Evolutionary conservation across 495 filamentous ascomycete genomes (phyloP).

Genomic region (Penicillium chermesinum): DNA sequence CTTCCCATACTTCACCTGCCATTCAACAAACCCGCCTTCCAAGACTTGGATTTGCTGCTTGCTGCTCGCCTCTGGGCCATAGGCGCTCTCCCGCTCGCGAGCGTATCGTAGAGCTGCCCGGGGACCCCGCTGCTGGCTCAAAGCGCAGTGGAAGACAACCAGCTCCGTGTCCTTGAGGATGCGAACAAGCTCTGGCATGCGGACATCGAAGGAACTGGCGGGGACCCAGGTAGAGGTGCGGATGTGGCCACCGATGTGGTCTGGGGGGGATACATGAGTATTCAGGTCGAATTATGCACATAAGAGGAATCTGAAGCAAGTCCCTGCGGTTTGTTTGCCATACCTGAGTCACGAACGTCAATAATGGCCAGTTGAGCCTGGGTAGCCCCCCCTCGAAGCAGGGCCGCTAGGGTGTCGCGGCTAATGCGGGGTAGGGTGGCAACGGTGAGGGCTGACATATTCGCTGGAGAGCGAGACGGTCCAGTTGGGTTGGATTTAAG

Average conservation of each 20-base stretch:
- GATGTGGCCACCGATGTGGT: slow-evolving; percentile 94
- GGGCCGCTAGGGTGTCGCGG: slow-evolving; percentile 54
- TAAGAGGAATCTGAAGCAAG: not conserved
- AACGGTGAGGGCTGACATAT: slow-evolving; percentile 54
- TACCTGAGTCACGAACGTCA: slow-evolving; percentile 83
- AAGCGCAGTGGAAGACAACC: slow-evolving; percentile 93
- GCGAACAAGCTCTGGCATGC: slow-evolving; percentile 74
- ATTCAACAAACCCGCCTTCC: slow-evolving; percentile 81
- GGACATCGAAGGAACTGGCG: slow-evolving; percentile 63
- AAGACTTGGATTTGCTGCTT: slow-evolving; percentile 75
- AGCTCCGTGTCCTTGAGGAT: slow-evolving; percentile 70
- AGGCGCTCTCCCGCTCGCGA: slow-evolving; percentile 33
- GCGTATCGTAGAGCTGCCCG: slow-evolving; percentile 42
- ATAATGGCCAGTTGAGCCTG: slow-evolving; percentile 61
- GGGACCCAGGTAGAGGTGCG: slow-evolving; percentile 66
- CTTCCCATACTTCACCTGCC: slow-evolving; percentile 80
- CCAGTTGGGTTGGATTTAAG: not conserved
- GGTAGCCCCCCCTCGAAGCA: slow-evolving; percentile 31
- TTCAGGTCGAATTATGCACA: too few species aligned
- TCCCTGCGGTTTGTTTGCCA: not conserved
- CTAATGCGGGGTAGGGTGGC: slow-evolving; percentile 60
- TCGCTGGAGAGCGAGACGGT: not conserved
- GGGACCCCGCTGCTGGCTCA: slow-evolving; percentile 74
- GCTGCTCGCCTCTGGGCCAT: slow-evolving; percentile 33
- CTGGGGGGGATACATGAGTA: slow-evolving; percentile 41